Conservation (phyloP, 1,139 yeast genomes). For the Zygosaccharomyces sapae region DNA sequence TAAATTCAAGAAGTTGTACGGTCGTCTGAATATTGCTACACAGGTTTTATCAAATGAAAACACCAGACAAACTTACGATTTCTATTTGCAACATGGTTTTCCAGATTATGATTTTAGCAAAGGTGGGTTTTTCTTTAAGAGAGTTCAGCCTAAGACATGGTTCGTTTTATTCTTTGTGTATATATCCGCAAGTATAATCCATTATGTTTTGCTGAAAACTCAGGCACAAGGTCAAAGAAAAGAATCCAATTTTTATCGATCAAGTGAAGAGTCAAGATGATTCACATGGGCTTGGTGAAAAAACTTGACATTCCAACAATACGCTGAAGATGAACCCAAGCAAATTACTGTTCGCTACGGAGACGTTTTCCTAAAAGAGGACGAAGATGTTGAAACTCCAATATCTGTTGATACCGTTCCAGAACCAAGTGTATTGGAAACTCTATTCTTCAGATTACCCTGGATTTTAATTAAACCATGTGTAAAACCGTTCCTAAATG, state of each 20-base stretch:
- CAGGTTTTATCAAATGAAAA: conserved; percentile 64
- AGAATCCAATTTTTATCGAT: conserved; percentile 50
- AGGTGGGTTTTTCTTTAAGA: conserved; percentile 37
- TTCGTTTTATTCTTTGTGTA: conserved; percentile 48
- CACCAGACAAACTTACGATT: conserved; percentile 74
- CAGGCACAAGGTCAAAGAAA: conserved; percentile 58
- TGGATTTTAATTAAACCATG: conserved; percentile 28
- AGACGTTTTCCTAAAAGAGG: conserved; percentile 65
- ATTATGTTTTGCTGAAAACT: conserved; percentile 52
- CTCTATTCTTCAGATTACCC: conserved; percentile 48
- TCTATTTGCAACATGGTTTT: conserved; percentile 77
- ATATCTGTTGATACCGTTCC: conserved; percentile 33
- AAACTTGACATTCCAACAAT: conserved; percentile 34
- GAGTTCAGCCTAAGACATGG: conserved; percentile 43
- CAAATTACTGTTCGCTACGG: conserved; percentile 60
- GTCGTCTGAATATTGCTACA: conserved; percentile 69
- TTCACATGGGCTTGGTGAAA: conserved; percentile 46
- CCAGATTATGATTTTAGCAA: conserved; percentile 76
- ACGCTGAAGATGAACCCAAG: conserved; percentile 48
- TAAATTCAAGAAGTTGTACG: conserved; percentile 46
- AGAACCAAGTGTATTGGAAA: conserved; percentile 52
- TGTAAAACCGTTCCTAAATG: conserved; percentile 37
- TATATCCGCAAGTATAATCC: conserved; percentile 52
- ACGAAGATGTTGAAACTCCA: conserved; percentile 41
- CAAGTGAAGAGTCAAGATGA: conserved; percentile 58